Evolutionary conservation across 306 rosid species (phyloP), one percentile per base, ranked within the genome.

Genomic region (Cucumis sativus): DNA sequence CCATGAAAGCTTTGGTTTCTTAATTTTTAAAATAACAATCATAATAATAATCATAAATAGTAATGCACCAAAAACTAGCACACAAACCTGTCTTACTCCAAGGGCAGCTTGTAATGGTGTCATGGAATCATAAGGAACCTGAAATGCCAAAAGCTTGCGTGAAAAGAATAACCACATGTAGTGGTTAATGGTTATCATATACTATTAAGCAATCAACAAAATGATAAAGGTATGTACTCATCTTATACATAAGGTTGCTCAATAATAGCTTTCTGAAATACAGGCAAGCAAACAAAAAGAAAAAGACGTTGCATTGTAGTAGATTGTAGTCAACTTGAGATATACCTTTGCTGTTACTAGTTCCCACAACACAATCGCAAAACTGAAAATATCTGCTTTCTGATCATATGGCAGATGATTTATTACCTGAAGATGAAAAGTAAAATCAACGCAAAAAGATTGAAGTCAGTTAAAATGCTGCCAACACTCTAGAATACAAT

Each of bases 71-170:
- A 20, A n/a, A 23, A 43, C 49, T 57, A 45, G 54, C 43, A 65
- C 52, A 51, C 90, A 85, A 80, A 95, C 99, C 99, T 96, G 98
- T 92, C 99, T 91, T 81, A 96, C 99, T 80, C 99, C 98, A 84
- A 96, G 86, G 62, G 99, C 99, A 77, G 99, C 99, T 92, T 96
- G 99, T 60, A 96, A 80, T n/a, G 99, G 99, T 84, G 99, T 92
- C 98, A 96, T 88, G 80, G 91, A 82, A 84, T 96, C 99, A 80
- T 96, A 96, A 15, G 99, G 99, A 73, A 96, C 86, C 99, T 96
- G 87, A 79, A 84, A 86, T 81, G 77, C 74, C 45, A 79, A 61
- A 61, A 55, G 81, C 80, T 60, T 30, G 41, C 45, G 68, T 25
- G 77, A 77, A 52, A 56, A 69, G 61, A 56, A 10, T 40, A 55